Evolutionary conservation across 371 early-diverging fungal species (phyloP).

Genomic region (Mucor irregularis): DNA sequence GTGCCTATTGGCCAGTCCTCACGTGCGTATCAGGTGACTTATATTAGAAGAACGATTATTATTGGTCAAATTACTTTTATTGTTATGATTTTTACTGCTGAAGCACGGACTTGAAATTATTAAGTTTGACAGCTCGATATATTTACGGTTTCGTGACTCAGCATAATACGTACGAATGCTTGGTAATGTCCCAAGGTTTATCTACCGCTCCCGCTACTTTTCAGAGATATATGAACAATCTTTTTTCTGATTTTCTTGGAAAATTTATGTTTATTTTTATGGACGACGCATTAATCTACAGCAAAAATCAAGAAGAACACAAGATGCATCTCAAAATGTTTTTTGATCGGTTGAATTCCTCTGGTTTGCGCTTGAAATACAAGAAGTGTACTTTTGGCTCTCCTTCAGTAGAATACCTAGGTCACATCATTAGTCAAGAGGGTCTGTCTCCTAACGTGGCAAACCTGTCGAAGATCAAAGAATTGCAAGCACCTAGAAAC

Average conservation of each 20-base stretch:
- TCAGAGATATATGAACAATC: slow-evolving; percentile 36
- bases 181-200: slow-evolving; percentile 57
- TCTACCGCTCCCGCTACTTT: slow-evolving; percentile 26
- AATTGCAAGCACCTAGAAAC: slow-evolving; percentile 9
- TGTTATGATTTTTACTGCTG: no score
- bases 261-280: slow-evolving; percentile 39
- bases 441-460: slow-evolving; percentile 21
- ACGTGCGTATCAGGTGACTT: no score
- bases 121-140: slow-evolving; percentile 20
- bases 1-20: no score
- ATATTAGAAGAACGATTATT: no score
- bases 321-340: slow-evolving; percentile 29
- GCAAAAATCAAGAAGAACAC: slow-evolving; percentile 32
- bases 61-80: no score
- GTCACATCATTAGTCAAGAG: slow-evolving; percentile 29
- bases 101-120: no score
- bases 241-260: slow-evolving; percentile 14
- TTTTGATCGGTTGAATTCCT: slow-evolving; percentile 12
- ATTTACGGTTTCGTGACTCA: slow-evolving; percentile 56
- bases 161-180: slow-evolving; percentile 42
- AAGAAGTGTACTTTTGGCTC: slow-evolving; percentile 42
- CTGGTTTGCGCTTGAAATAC: slow-evolving; percentile 33
- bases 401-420: slow-evolving; percentile 29
- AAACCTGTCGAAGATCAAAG: slow-evolving; percentile 11
- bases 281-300: slow-evolving; percentile 30